phyloP scores from a whole-genome alignment of 148 eudicot species.

The Salicornia ramosissima region DNA sequence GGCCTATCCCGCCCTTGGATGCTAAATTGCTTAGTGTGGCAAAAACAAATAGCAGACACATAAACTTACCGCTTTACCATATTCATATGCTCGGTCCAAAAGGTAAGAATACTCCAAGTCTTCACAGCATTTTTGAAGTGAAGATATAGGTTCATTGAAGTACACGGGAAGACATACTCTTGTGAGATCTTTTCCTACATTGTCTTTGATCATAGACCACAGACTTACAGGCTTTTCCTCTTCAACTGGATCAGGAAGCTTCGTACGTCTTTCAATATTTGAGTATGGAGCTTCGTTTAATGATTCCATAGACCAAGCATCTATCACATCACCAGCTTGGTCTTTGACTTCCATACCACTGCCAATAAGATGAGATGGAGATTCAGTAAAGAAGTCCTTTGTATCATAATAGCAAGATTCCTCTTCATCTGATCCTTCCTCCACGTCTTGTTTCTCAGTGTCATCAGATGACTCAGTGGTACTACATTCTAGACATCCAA shows the following conservation, averaged over 20 bases:
- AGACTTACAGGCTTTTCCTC: conserved; percentile 88
- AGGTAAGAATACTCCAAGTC: conserved; percentile 90
- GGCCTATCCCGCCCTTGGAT: background rate
- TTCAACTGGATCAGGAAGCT: conserved; percentile 86
- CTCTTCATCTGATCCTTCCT: conserved; percentile 76
- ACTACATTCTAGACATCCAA: conserved; percentile 60
- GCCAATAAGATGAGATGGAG: conserved; percentile 18
- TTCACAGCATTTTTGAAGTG: conserved; percentile 91
- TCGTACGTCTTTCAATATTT: conserved; percentile 60
- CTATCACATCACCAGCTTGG: conserved; percentile 26
- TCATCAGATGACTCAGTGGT: conserved; percentile 82
- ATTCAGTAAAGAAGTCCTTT: conserved; percentile 51
- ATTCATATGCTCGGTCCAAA: conserved; percentile 79
- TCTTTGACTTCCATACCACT: conserved; percentile 15
- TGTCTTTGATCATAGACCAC: conserved; percentile 98
- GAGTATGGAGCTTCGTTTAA: conserved; percentile 23
- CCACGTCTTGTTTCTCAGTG: conserved; percentile 78
- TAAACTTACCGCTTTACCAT: conserved; percentile 69
- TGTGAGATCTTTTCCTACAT: conserved; percentile 91
- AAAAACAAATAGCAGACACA: background rate
- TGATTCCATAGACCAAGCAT: conserved; percentile 19
- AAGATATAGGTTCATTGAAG: conserved; percentile 94
- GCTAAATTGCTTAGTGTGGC: background rate
- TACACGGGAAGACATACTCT: conserved; percentile 96
- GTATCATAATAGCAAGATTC: conserved; percentile 66